Conservation (phyloP, 345 rosid genomes). For the Erucastrum elatum region DNA sequence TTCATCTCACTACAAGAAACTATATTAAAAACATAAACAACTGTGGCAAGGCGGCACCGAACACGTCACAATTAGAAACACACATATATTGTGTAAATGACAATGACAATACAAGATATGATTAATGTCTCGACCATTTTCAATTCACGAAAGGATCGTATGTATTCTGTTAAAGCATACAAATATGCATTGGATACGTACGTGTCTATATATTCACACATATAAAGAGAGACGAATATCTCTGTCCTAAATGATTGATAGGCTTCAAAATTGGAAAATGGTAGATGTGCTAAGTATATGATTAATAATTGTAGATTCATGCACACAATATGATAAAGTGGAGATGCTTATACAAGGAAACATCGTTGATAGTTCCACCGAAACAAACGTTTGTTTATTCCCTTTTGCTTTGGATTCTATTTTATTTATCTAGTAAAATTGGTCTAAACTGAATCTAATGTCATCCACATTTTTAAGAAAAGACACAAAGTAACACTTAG, state of each 20-base stretch:
- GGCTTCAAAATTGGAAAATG: conserved; percentile 8
- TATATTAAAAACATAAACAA: background rate
- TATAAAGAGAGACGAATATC: conserved; percentile 11
- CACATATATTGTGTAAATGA: conserved; percentile 2
- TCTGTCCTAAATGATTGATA: conserved; percentile 2
- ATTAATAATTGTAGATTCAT: conserved; percentile 27
- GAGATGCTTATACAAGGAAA: conserved; percentile 13
- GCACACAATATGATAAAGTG: conserved; percentile 9
- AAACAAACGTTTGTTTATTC: conserved; percentile 16
- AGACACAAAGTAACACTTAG: background rate
- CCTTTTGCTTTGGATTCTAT: conserved; percentile 15
- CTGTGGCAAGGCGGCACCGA: conserved; percentile 7
- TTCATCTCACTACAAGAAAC: background rate
- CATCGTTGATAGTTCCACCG: conserved; percentile 12
- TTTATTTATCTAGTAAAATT: background rate
- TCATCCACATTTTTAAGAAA: background rate
- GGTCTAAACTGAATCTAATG: background rate
- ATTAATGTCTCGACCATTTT: background rate
- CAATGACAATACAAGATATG: conserved; percentile 5
- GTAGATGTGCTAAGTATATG: conserved; percentile 12
- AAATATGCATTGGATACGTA: background rate
- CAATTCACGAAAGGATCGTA: background rate
- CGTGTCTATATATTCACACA: background rate
- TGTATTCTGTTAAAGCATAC: background rate
- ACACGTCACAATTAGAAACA: conserved; percentile 1